Evolutionary conservation across 2,329 filamentous ascomycete genomes (phyloP), one percentile per base, ranked within the genome.

Genomic region (Aspergillus sojae): DNA sequence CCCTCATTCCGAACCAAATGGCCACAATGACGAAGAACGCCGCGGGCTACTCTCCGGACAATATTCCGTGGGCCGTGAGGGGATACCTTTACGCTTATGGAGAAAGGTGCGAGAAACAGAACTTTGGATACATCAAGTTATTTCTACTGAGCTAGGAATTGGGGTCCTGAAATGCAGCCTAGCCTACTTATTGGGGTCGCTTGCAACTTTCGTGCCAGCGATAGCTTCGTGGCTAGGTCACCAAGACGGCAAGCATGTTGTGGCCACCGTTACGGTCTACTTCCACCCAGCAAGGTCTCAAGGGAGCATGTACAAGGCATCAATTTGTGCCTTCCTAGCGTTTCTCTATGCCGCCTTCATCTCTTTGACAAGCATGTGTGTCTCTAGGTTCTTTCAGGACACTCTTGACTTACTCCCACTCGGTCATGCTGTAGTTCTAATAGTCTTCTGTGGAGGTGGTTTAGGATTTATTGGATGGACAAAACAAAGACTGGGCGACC

Each of bases 191-290:
- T 79, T 97, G 39, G 94, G 92, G 21, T 96, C 92, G 69, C 82
- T 96, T 77, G 93, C 90, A 41, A 97, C 94, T 0, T 95, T 97
- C 71, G 89, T 92, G 66, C 86, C 89, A 2, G 85, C 86, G 3
- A 83, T 97, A 61, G 89, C 93, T 19, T 81, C 84, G 9, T 86
- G 93, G 62, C 82, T 97, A 19, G 94, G 94, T 12, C 85, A 89
- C 67, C 91, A 93, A 73, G 94, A 97, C 78, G 93, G 93, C 57
- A 97, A 97, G 75, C 94, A 97, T 78, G 89, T 97, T 73, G 93
- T 97, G 58, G 93, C 93, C 36, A 97, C 94, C 2, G 88, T 97
- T 62, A 96, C 93, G 0, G 94, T 97, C 12, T 98, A 97, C 74
- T 98, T 97, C 72, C 93, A 97, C 76, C 93, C 94, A 5, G 92